These are phyloP conservation scores for Chrysoporthe puriensis DNA, from an alignment of 2,329 filamentous ascomycete species.

Conservation along the genomic window DNA sequence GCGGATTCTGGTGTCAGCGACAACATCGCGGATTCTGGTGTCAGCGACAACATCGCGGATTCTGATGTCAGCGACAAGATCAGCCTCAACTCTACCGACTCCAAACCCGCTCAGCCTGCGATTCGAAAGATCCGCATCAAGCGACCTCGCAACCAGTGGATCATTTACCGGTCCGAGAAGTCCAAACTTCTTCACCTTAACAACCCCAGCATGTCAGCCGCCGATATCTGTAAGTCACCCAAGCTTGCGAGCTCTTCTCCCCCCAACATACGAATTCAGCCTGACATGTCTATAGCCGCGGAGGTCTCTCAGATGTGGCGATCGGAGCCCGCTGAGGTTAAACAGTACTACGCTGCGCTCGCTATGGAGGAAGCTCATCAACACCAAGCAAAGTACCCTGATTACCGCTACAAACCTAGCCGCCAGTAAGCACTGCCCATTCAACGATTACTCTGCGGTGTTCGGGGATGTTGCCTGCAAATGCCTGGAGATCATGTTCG, in stretches of 20 bases:
- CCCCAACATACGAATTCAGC: not conserved
- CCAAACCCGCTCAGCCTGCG: not conserved
- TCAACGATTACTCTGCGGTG: not conserved
- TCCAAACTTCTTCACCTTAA: conserved; percentile 11
- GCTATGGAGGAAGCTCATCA: conserved; percentile 6
- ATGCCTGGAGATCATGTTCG: not conserved
- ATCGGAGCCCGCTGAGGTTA: conserved; percentile 1
- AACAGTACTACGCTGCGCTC: conserved; percentile 9
- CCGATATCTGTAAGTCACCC: conserved; percentile 18
- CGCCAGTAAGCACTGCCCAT: not conserved
- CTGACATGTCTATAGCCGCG: conserved; percentile 3
- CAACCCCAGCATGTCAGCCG: conserved; percentile 9
- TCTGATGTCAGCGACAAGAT: not conserved
- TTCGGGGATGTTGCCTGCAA: not conserved
- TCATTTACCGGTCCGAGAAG: conserved; percentile 22
- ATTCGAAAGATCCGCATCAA: not conserved
- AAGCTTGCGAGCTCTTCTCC: too few species aligned
- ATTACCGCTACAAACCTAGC: conserved; percentile 19
- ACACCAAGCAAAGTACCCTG: conserved; percentile 19
- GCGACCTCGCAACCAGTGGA: conserved; percentile 35
- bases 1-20: not conserved
- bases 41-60: not conserved
- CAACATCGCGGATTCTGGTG: not conserved
- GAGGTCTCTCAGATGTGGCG: conserved; percentile 22
- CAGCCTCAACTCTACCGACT: not conserved